Evolutionary conservation across 2,329 filamentous ascomycete species (phyloP).

Genomic region (Diaporthe sp.): DNA sequence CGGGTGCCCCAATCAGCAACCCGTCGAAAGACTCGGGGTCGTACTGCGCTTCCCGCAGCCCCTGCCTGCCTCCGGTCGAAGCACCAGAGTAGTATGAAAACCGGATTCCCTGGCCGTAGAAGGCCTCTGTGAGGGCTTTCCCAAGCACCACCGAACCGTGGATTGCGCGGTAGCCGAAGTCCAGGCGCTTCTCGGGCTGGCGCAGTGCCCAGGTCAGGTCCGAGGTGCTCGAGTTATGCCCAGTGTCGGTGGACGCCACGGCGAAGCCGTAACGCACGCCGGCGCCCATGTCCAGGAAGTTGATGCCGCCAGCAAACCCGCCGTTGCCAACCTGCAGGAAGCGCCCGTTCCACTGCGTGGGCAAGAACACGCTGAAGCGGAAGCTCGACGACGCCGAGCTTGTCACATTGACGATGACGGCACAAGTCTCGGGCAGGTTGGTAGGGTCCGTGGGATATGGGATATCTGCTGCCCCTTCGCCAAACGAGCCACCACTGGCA

Average conservation of each 20-base stretch:
- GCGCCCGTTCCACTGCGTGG: slow-evolving; percentile 53
- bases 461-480: slow-evolving; percentile 53
- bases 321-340: slow-evolving; percentile 56
- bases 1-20: slow-evolving; percentile 65
- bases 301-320: slow-evolving; percentile 54
- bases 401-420: slow-evolving; percentile 52
- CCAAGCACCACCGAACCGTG: slow-evolving; percentile 65
- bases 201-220: slow-evolving; percentile 57
- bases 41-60: slow-evolving; percentile 65
- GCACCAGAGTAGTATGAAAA: slow-evolving; percentile 71
- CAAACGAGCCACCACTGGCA: slow-evolving; percentile 51
- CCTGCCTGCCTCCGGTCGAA: slow-evolving; percentile 72
- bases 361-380: slow-evolving; percentile 56
- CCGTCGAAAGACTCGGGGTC: slow-evolving; percentile 71
- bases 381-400: slow-evolving; percentile 51
- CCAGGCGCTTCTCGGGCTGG: slow-evolving; percentile 52
- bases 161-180: slow-evolving; percentile 59
- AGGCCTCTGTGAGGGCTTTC: slow-evolving; percentile 63
- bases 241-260: slow-evolving; percentile 59
- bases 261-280: slow-evolving; percentile 57
- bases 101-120: slow-evolving; percentile 59
- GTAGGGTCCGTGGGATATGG: slow-evolving; percentile 54
- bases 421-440: slow-evolving; percentile 55
- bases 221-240: slow-evolving; percentile 52
- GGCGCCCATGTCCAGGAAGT: slow-evolving; percentile 49